Base-by-base conservation (phyloP, 2,329 filamentous ascomycete species). In the Tothia fuscella region DNA sequence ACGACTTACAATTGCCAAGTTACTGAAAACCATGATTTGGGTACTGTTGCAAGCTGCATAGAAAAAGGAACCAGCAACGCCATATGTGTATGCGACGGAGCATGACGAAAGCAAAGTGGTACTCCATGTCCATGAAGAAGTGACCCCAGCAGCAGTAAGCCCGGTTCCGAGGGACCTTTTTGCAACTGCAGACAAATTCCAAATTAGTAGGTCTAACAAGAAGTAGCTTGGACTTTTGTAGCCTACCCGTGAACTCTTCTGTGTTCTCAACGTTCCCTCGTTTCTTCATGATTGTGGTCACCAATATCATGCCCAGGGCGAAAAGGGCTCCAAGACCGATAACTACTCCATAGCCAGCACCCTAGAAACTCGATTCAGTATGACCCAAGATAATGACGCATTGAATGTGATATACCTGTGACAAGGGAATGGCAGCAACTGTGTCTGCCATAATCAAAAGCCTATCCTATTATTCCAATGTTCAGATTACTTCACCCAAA, bases 71-170 rank as follows among this genome's bases (percentile, higher is more conserved):
- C 61, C 62, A 33, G 54, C 57, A 34, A 65, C 59, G 5, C 63
- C 62, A 49, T 66, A 65, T 3, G 47, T 49, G 42, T 65, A 66
- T 0, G 60, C 62, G 45, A 65, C 60, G 3, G 62, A 63, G 12
- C 54, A 60, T 5, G 59, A 62, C 6, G 58, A 61, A 3, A 37
- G 17, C 13, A 59, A 38, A 7, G 67, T 70, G 4, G 67, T 62
- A 20, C 61, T 61, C 64, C 64, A 69, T 4, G 66, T 70, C 67
- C 67, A 70, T 2, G 66, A 65, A 4, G 60, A 65, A 9, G 70
- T 65, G 38, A 70, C 64, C 5, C 63, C 65, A 6, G 60, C 61
- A 4, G 64, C 63, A 38, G 67, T 66, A 4, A 70, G 58, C 4
- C 66, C 65, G 1, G 66, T 62, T 41, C 63, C 64, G 26, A 66